Evolutionary conservation across 176 grass and related monocot species (phyloP).

Genomic region (Pharus latifolius): DNA sequence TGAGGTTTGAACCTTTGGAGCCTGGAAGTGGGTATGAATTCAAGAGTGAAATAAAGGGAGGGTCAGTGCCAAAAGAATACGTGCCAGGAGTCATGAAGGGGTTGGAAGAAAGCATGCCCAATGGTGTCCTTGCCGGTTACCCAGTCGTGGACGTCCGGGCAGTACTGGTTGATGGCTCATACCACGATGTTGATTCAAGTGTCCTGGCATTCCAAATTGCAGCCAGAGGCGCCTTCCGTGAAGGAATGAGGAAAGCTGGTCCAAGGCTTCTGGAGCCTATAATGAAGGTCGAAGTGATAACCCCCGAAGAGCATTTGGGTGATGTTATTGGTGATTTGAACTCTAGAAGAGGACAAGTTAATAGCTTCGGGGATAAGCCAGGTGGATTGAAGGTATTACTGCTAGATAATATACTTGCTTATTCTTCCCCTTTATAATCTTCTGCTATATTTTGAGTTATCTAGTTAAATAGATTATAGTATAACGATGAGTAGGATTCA

Average conservation of each 20-base stretch:
- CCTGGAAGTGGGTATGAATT: slow-evolving; percentile 94
- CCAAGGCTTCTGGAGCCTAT: slow-evolving; percentile 85
- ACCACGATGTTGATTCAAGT: slow-evolving; percentile 98
- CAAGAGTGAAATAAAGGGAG: slow-evolving; percentile 95
- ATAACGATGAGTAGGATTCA: neutral
- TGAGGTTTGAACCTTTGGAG: slow-evolving; percentile 81
- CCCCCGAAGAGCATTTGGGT: slow-evolving; percentile 94
- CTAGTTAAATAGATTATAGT: neutral
- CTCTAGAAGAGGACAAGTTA: slow-evolving; percentile 93
- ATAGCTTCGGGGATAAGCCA: slow-evolving; percentile 85
- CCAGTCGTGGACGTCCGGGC: slow-evolving; percentile 85
- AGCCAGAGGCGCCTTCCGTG: slow-evolving; percentile 85
- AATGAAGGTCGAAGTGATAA: slow-evolving; percentile 95
- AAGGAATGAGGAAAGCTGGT: slow-evolving; percentile 77
- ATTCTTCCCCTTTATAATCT: slow-evolving; percentile 3
- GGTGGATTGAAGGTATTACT: slow-evolving; percentile 95
- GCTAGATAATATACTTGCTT: no score
- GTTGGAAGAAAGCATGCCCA: slow-evolving; percentile 83
- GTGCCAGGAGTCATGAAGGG: slow-evolving; percentile 95
- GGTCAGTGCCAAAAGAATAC: slow-evolving; percentile 90
- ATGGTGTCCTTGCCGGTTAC: slow-evolving; percentile 87
- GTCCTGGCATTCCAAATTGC: slow-evolving; percentile 93
- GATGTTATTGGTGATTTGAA: slow-evolving; percentile 99
- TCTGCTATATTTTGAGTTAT: neutral
- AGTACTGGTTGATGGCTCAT: slow-evolving; percentile 82